Conservation (phyloP, 495 filamentous ascomycete species). For the Cetradonia linearis region DNA sequence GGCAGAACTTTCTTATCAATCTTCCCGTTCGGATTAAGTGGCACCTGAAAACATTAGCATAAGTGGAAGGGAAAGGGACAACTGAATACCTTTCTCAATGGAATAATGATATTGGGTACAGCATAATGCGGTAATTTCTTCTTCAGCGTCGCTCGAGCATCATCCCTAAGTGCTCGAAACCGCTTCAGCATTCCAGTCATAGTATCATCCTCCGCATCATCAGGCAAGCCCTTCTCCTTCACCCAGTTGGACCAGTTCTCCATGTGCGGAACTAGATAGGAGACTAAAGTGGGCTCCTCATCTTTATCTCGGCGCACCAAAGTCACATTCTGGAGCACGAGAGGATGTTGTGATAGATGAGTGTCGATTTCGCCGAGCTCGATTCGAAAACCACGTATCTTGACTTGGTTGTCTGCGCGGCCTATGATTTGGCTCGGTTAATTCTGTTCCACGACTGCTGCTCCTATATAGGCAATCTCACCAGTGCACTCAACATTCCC, state of each 20-base stretch:
- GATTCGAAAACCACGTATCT: conserved; percentile 90
- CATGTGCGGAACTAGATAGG: conserved; percentile 80
- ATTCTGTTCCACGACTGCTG: not conserved
- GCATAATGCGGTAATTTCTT: conserved; percentile 70
- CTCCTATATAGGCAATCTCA: not conserved
- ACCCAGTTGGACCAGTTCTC: conserved; percentile 61
- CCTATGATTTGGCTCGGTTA: conserved; percentile 53
- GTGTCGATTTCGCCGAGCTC: conserved; percentile 92
- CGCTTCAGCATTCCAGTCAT: conserved; percentile 54
- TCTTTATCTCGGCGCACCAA: conserved; percentile 77
- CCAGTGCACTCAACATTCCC: conserved; percentile 35
- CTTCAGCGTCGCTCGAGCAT: conserved; percentile 65
- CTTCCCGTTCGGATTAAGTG: conserved; percentile 57
- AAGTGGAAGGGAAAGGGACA: no score
- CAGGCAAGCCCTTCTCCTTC: conserved; percentile 42
- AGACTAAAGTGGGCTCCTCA: conserved; percentile 82
- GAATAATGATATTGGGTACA: conserved; percentile 70
- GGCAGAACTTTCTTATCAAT: conserved; percentile 84
- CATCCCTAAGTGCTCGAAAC: conserved; percentile 58
- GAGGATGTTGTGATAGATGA: conserved; percentile 57
- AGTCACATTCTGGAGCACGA: conserved; percentile 81
- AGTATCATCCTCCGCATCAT: conserved; percentile 32
- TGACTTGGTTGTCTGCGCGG: conserved; percentile 74
- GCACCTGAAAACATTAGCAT: not conserved
- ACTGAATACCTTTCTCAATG: conserved; percentile 52